A percentile compares a stretch with the other conserved stretches of the same genome.
Evolutionary conservation across 768 basidiomycete species (phyloP).

Genomic region (Solioccasus polychromus): DNA sequence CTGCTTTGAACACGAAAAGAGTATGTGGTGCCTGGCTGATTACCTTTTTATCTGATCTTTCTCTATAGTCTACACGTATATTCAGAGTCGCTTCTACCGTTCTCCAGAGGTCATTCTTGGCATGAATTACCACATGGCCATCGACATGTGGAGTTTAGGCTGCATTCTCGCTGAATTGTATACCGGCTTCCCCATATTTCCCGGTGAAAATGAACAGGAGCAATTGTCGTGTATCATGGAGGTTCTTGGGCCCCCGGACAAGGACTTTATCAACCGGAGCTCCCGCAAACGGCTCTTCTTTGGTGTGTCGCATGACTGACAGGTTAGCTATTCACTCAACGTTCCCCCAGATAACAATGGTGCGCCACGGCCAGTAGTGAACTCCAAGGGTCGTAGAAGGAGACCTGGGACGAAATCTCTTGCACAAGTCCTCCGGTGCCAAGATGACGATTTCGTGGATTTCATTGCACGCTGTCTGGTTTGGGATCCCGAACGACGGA

Average conservation of each 20-base stretch:
- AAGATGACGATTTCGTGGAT: slow-evolving; percentile 94
- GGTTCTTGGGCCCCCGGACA: slow-evolving; percentile 92
- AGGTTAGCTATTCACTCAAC: slow-evolving; percentile 4
- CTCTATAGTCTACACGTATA: slow-evolving; percentile 93
- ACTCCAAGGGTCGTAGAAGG: slow-evolving; percentile 92
- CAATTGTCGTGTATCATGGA: slow-evolving; percentile 99
- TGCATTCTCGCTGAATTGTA: slow-evolving; percentile 97
- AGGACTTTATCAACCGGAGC: slow-evolving; percentile 91
- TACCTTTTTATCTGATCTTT: slow-evolving; percentile 6
- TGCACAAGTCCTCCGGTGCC: slow-evolving; percentile 83
- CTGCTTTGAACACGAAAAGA: slow-evolving; percentile 98
- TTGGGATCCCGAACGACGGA: slow-evolving; percentile 95
- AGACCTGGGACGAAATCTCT: slow-evolving; percentile 90
- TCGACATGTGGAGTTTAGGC: slow-evolving; percentile 99
- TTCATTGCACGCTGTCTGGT: slow-evolving; percentile 96
- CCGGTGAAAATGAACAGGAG: slow-evolving; percentile 98
- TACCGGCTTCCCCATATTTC: slow-evolving; percentile 98
- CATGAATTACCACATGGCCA: slow-evolving; percentile 99
- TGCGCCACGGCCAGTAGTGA: slow-evolving; percentile 89
- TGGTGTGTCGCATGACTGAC: slow-evolving; percentile 48
- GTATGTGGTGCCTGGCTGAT: slow-evolving; percentile 45
- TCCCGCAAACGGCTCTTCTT: slow-evolving; percentile 95
- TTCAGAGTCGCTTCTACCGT: slow-evolving; percentile 99
- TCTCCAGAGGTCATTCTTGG: slow-evolving; percentile 99
- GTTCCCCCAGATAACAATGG: slow-evolving; percentile 76